Percentiles rank a stretch among this genome's conserved stretches.
Evolutionary conservation across 164 flowering plant genomes (phyloP).

Genomic region (Vitis labrusca): DNA sequence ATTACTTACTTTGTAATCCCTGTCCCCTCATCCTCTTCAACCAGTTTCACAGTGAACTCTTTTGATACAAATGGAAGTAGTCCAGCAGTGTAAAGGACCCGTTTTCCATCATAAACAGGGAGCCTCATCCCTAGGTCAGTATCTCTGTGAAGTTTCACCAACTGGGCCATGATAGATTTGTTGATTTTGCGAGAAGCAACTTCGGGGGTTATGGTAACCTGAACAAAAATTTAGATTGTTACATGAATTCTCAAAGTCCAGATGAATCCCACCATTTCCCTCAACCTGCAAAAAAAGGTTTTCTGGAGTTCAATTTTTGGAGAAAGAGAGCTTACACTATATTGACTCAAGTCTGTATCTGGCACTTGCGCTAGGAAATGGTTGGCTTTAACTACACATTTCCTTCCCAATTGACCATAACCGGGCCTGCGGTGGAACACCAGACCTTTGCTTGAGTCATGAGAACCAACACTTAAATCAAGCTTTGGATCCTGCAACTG

Average conservation of each 20-base stretch:
- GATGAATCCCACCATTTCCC: not conserved
- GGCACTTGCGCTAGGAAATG: constrained; percentile 42
- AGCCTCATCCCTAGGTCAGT: constrained; percentile 46
- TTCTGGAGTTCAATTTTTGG: not conserved
- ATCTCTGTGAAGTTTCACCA: constrained; percentile 44
- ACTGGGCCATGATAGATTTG: constrained; percentile 44
- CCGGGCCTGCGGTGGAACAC: constrained; percentile 34
- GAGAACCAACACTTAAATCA: not conserved
- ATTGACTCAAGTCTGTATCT: constrained; percentile 37
- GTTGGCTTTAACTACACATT: constrained; percentile 44
- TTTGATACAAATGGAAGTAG: constrained; percentile 47
- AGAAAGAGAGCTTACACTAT: constrained; percentile 29
- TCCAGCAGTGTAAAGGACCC: constrained; percentile 54
- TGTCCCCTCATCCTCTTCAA: constrained; percentile 31
- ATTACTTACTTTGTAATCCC: constrained; percentile 16
- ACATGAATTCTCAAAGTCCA: no score
- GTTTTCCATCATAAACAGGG: constrained; percentile 64
- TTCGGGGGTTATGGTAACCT: constrained; percentile 58
- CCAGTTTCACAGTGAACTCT: constrained; percentile 41
- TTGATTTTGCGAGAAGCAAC: constrained; percentile 32
- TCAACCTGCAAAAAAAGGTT: not conserved
- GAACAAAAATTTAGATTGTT: not conserved
- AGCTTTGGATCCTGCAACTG: constrained; percentile 12
- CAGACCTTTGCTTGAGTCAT: constrained; percentile 27
- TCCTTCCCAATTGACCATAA: constrained; percentile 39